Conservation (phyloP, 179 eudicot species). For the Gypsophila paniculata region DNA sequence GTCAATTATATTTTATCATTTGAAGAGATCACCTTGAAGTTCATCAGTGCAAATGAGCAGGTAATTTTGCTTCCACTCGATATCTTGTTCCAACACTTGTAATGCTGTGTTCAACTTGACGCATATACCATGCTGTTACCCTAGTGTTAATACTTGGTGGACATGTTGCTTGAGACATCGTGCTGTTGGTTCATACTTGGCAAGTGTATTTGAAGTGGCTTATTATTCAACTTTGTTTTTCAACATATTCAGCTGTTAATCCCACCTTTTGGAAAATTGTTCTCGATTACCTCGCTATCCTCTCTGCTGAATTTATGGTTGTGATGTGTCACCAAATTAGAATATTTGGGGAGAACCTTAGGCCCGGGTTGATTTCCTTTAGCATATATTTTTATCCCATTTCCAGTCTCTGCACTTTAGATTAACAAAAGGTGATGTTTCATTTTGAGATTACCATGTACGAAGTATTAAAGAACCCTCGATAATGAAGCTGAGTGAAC, state of each 20-base stretch:
- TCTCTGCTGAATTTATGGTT: too few species aligned
- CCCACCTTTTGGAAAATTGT: neutral
- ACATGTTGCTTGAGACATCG: neutral
- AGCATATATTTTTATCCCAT: neutral
- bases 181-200: neutral
- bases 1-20: slow-evolving; percentile 78
- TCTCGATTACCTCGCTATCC: too few species aligned
- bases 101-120: neutral
- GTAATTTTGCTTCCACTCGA: slow-evolving; percentile 28
- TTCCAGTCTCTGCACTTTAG: neutral
- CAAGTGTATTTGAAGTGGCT: neutral
- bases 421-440: neutral
- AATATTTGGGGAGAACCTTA: neutral
- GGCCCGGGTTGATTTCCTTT: neutral
- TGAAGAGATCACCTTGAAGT: slow-evolving; percentile 95
- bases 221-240: neutral
- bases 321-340: neutral
- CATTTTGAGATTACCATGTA: neutral
- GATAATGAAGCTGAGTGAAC: neutral
- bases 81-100: neutral
- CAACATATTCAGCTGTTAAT: neutral
- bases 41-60: slow-evolving; percentile 86
- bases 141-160: neutral
- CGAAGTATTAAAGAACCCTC: neutral
- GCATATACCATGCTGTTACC: neutral